These are phyloP conservation scores for Lactifluus piperatus DNA, from an alignment of 768 basidiomycete species.

Conservation along the genomic window DNA sequence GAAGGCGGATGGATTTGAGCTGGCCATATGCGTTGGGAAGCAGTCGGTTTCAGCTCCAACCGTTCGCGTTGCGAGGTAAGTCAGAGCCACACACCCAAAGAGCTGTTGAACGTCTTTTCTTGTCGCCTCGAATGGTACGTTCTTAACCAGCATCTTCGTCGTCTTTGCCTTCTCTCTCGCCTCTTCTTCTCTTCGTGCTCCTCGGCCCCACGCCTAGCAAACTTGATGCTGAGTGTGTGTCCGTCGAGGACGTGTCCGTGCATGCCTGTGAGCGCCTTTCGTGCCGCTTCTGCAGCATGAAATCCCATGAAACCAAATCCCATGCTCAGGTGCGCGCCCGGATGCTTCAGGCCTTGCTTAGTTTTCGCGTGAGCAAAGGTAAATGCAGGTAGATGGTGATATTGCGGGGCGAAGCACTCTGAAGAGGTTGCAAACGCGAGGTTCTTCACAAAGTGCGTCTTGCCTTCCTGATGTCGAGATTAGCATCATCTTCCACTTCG, in stretches of 20 bases:
- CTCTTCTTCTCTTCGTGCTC: slow-evolving; percentile 39
- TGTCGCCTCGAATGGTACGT: too few relatives aligned
- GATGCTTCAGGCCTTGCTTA: slow-evolving; percentile 77
- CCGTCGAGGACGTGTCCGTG: too few relatives aligned
- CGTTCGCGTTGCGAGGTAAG: background rate
- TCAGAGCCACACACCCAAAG: slow-evolving; percentile 54
- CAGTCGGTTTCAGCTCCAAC: background rate
- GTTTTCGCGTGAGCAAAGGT: slow-evolving; percentile 85
- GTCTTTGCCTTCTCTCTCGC: slow-evolving; percentile 41
- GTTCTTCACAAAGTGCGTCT: slow-evolving; percentile 93
- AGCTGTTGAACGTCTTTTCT: slow-evolving; percentile 85
- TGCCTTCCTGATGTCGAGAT: slow-evolving; percentile 46
- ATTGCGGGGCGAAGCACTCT: too few relatives aligned
- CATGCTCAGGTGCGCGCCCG: slow-evolving; percentile 65
- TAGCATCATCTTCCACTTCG: slow-evolving; percentile 28
- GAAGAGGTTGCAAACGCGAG: too few relatives aligned
- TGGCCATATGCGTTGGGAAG: slow-evolving; percentile 66
- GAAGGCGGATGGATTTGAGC: too few relatives aligned
- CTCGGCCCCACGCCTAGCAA: slow-evolving; percentile 71
- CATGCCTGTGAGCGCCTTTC: too few relatives aligned
- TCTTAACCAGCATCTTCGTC: slow-evolving; percentile 96
- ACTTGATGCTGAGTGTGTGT: slow-evolving; percentile 73
- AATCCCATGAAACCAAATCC: slow-evolving; percentile 97
- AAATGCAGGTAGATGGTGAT: slow-evolving; percentile 70
- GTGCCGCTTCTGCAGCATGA: too few relatives aligned